Base-by-base conservation (phyloP, 768 basidiomycete genomes). In the Gloeopeniophorella convolvens region DNA sequence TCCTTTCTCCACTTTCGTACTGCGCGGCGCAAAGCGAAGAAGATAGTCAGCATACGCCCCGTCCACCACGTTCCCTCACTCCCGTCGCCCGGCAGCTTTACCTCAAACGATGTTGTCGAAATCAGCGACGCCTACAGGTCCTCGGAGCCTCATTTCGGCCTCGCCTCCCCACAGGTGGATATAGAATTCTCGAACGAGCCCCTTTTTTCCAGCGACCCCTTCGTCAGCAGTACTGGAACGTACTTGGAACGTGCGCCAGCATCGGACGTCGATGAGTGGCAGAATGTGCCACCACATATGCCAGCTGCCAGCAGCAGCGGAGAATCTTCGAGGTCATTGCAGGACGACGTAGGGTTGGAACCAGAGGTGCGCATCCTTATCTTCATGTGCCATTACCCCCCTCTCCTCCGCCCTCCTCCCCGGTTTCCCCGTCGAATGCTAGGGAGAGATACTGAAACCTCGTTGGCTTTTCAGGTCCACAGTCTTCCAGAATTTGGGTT, bases 1-100 rank as follows among this genome's bases (percentile, higher is more conserved):
- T 42, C 49, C 15, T 57, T 57, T 23, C 48, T 50, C 42, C 28
- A 18, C 16, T 49, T 58, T 27, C 50, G 57, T n/a, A 32, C 56
- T 2, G 55, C 52, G 8, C 57, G 36, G 47, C 54, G 55, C 34
- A 57, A 52, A 33, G 50, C 55, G 24, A 58, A 58, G 57, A 52
- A 53, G 47, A 43, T 42, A 4, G 35, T 43, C 18, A 36, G 31
- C 15, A 4, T 40, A 42, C 43, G 42, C 42, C 7, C 21, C 18
- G 15, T 9, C 10, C 49, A 37, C 3, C 31, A 42, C 24, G 23
- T 3, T 16, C 47, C 33, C 7, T 36, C 28, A 15, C 40, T 33
- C 3, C 28, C 50, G 31, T 37, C 39, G 11, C 43, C 45, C n/a
- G 20, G 10, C 26, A 48, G 42, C 37, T 45, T 30, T 26, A 7